Conservation (phyloP, 2,329 filamentous ascomycete species). For the Exophiala xenobiotica region DNA sequence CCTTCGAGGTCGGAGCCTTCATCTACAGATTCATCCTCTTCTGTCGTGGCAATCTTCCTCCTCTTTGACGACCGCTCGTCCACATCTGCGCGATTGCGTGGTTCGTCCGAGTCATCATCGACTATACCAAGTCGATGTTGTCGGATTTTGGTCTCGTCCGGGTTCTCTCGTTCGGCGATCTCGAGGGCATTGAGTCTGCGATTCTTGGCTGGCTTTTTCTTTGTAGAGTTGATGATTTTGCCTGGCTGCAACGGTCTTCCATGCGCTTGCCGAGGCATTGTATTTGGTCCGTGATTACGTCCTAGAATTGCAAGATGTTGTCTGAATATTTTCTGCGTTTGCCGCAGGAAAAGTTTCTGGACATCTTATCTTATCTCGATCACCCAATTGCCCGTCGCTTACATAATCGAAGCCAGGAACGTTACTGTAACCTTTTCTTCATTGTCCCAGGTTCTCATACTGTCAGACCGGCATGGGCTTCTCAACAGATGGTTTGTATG, state of each 20-base stretch:
- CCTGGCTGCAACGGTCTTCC: slow-evolving; percentile 33
- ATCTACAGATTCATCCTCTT: slow-evolving; percentile 42
- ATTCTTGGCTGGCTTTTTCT: slow-evolving; percentile 38
- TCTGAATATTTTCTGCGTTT: too few species aligned
- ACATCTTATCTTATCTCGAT: not conserved
- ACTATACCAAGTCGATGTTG: slow-evolving; percentile 59
- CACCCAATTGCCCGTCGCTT: too few species aligned
- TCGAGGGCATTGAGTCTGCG: slow-evolving; percentile 61
- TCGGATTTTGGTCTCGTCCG: slow-evolving; percentile 54
- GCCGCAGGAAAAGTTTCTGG: not conserved
- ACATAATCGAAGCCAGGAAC: too few species aligned
- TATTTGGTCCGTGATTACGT: not conserved
- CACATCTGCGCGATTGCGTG: slow-evolving; percentile 35
- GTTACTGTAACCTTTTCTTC: too few species aligned
- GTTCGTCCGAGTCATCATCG: slow-evolving; percentile 53
- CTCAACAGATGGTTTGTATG: too few species aligned
- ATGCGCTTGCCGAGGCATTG: slow-evolving; percentile 31
- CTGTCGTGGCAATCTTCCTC: slow-evolving; percentile 33
- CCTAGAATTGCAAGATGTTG: too few species aligned
- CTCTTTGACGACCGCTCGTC: slow-evolving; percentile 41
- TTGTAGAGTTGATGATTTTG: slow-evolving; percentile 31
- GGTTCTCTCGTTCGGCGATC: slow-evolving; percentile 60
- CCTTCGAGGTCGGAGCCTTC: slow-evolving; percentile 79
- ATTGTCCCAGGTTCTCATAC: too few species aligned
- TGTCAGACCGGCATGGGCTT: too few species aligned